phyloP scores from a whole-genome alignment of 768 basidiomycete genomes.

The Leucocoprinus sp. region DNA sequence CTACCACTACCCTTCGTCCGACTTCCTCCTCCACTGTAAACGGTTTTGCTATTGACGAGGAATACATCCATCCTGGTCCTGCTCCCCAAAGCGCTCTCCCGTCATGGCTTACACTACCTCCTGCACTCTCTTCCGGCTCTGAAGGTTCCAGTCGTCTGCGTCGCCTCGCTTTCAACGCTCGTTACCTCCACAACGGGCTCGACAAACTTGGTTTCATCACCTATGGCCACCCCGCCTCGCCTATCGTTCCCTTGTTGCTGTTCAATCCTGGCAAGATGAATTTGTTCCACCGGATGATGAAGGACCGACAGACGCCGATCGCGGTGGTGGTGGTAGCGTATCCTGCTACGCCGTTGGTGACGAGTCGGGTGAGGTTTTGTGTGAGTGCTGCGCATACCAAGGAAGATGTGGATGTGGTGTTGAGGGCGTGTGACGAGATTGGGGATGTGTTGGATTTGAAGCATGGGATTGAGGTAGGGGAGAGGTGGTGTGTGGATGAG shows the following conservation, averaged over 20 bases:
- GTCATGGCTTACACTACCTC: constrained; percentile 70
- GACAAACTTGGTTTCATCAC: constrained; percentile 94
- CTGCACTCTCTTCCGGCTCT: constrained; percentile 64
- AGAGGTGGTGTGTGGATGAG: constrained; percentile 75
- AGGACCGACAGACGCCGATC: constrained; percentile 68
- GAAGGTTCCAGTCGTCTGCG: constrained; percentile 80
- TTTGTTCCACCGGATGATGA: constrained; percentile 87
- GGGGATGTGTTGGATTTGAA: constrained; percentile 89
- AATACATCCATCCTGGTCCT: constrained; percentile 54
- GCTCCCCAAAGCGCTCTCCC: constrained; percentile 61
- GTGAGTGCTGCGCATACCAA: constrained; percentile 94
- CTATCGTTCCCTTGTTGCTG: constrained; percentile 86
- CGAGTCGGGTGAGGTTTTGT: constrained; percentile 87
- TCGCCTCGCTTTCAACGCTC: constrained; percentile 89
- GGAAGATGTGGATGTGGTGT: constrained; percentile 83
- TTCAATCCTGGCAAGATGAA: constrained; percentile 95
- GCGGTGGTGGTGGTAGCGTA: constrained; percentile 88
- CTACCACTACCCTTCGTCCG: constrained; percentile 20
- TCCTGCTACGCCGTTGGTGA: constrained; percentile 84
- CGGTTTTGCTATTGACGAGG: constrained; percentile 25
- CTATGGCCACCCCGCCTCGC: constrained; percentile 85
- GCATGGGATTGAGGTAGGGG: constrained; percentile 45
- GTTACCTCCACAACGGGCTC: constrained; percentile 83
- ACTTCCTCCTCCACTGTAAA: constrained; percentile 16
- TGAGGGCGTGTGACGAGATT: constrained; percentile 86